Base-by-base conservation (phyloP, 2,329 filamentous ascomycete genomes). In the Pseudogymnoascus sp. region DNA sequence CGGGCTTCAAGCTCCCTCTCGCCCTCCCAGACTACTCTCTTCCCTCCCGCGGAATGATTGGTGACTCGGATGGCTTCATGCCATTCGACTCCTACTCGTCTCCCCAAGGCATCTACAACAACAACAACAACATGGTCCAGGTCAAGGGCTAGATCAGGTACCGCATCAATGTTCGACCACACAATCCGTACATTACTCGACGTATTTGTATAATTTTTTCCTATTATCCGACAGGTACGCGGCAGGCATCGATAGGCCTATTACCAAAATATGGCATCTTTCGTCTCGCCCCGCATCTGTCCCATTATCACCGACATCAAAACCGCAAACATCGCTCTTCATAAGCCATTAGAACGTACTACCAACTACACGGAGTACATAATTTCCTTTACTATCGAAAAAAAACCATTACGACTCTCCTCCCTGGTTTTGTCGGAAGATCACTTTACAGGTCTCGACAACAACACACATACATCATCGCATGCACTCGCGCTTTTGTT, bases 1-100 rank as follows among this genome's bases (percentile, higher is more conserved):
- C 82, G 19, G 84, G 85, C 3, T 87, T 85, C 69, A 74, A 69
- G 26, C 76, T 87, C 11, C 72, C 72, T 21, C 63, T 68, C 4
- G 64, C 66, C 44, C 62, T 63, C n/a, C 44, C 66, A 21, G 37
- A 65, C 23, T 35, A 42, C 40, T 63, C 65, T 37, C 67, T 69
- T 19, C 67, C 64, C 59, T 72, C 71, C 21, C 65, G 72, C 11
- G 66, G 67, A 29, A 67, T 67, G 4, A 56, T 67, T 11, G 69
- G 69, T 33, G 67, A 69, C 61, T 63, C 68, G 19, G 65, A 64
- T 11, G 56, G 66, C 13, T 65, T 67, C 31, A 67, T 68, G 63
- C 65, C 68, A 17, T 69, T 64, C 44, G 68, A 70, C 26, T 53
- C 46, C 3, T 53, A 53, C 46, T 53, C 46, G 4, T 53, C 46